phyloP scores from a whole-genome alignment of 306 rosid species.

The Ammopiptanthus mongolicus region DNA sequence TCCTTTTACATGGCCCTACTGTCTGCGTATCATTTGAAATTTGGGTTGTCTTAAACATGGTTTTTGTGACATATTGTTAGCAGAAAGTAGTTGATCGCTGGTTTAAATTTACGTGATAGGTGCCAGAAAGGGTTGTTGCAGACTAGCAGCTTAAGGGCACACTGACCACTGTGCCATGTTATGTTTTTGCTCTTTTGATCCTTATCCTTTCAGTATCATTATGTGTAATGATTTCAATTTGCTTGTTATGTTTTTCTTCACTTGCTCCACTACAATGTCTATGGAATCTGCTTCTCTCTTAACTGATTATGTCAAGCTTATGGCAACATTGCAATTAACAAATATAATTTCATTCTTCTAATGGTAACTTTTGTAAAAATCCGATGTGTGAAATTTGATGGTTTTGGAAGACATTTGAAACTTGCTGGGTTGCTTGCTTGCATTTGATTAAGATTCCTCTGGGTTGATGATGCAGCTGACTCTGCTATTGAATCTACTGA shows the following conservation, averaged over 20 bases:
- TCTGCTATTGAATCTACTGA: constrained; percentile 79
- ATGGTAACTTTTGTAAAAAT: neutral
- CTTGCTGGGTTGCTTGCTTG: constrained; percentile 1
- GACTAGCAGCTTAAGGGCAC: neutral
- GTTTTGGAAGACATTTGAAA: neutral
- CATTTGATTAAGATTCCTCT: constrained; percentile 21
- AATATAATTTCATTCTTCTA: neutral
- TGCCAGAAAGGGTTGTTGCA: neutral
- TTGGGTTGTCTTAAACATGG: neutral
- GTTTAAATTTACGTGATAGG: neutral
- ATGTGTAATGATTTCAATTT: neutral
- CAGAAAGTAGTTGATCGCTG: neutral
- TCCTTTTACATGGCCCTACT: neutral
- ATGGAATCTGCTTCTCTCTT: neutral
- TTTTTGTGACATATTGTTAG: neutral
- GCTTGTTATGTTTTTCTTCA: neutral
- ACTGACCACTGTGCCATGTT: neutral
- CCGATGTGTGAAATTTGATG: neutral
- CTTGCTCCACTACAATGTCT: neutral
- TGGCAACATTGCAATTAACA: neutral
- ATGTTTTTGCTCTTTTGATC: neutral
- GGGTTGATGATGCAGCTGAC: constrained; percentile 77
- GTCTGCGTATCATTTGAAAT: neutral
- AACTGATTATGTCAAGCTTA: neutral
- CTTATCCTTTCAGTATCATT: neutral